These are phyloP conservation scores for Epichloe glyceriae DNA, from an alignment of 2,329 filamentous ascomycete genomes.

Conservation along the genomic window DNA sequence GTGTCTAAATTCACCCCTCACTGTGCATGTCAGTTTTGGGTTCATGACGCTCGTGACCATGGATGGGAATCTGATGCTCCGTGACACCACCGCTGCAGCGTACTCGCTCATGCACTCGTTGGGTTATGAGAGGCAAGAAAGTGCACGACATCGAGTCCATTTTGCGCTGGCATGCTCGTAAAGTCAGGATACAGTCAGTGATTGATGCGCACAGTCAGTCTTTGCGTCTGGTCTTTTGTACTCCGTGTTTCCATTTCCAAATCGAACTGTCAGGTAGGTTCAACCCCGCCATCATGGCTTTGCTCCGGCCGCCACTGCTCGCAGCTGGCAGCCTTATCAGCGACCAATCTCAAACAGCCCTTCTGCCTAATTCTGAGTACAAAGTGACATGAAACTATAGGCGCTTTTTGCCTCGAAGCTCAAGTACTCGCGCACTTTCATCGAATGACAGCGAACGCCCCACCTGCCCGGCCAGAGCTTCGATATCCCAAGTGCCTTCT, in stretches of 20 bases:
- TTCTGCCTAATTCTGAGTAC: background rate
- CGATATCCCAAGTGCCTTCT: background rate
- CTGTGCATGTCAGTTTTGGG: too few species aligned
- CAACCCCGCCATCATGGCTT: slow-evolving; percentile 1
- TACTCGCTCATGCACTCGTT: background rate
- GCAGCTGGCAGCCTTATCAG: slow-evolving; percentile 2
- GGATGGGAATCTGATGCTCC: too few species aligned
- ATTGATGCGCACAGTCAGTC: too few species aligned
- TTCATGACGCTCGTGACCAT: background rate
- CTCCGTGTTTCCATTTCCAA: background rate
- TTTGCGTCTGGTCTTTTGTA: background rate
- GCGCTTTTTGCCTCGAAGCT: background rate
- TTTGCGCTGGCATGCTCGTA: too few species aligned
- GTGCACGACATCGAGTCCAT: background rate
- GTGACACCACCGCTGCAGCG: too few species aligned
- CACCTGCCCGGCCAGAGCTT: slow-evolving; percentile 2
- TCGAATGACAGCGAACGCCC: background rate
- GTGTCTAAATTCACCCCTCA: too few species aligned
- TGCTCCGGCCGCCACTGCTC: background rate
- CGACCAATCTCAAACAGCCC: background rate
- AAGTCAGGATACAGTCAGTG: too few species aligned
- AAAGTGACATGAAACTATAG: background rate
- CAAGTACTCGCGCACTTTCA: background rate
- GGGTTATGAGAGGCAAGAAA: background rate
- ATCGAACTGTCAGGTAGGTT: background rate